These are phyloP conservation scores for Oemleria cerasiformis DNA, from an alignment of 306 rosid genomes.

Conservation along the genomic window DNA sequence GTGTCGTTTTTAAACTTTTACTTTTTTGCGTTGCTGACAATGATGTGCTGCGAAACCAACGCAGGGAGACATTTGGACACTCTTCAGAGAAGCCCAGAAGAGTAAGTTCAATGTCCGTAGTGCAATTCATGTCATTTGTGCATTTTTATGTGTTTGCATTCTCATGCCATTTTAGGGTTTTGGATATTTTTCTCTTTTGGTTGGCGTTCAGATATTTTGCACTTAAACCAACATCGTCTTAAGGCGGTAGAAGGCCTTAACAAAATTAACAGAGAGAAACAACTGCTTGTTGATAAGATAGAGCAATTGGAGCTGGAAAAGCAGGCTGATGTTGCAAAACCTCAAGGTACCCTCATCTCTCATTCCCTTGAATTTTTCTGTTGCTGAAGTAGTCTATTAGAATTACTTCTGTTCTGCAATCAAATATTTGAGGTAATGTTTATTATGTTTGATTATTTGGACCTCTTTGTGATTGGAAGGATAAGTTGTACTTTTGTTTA, in stretches of 20 bases:
- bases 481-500: too few species aligned
- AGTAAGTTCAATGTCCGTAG: conserved; percentile 38
- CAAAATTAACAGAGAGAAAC: conserved; percentile 49
- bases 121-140: neutral
- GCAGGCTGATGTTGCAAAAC: conserved; percentile 43
- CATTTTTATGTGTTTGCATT: neutral
- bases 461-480: too few species aligned
- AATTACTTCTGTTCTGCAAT: conserved; percentile 18
- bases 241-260: conserved; percentile 60
- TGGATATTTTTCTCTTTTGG: conserved; percentile 16
- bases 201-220: conserved; percentile 52
- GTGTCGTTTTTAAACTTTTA: too few species aligned
- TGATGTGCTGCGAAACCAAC: conserved; percentile 34
- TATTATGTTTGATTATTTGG: too few species aligned
- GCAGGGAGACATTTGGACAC: conserved; percentile 49
- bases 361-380: neutral
- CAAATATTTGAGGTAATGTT: neutral
- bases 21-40: neutral
- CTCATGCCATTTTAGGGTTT: neutral
- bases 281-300: conserved; percentile 43
- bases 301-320: conserved; percentile 57
- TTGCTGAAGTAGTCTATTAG: neutral
- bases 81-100: conserved; percentile 82
- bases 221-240: conserved; percentile 60
- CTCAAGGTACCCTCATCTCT: conserved; percentile 24